Evolutionary conservation across 371 early-diverging fungal genomes (phyloP).

Genomic region (Rhizopus sp.): DNA sequence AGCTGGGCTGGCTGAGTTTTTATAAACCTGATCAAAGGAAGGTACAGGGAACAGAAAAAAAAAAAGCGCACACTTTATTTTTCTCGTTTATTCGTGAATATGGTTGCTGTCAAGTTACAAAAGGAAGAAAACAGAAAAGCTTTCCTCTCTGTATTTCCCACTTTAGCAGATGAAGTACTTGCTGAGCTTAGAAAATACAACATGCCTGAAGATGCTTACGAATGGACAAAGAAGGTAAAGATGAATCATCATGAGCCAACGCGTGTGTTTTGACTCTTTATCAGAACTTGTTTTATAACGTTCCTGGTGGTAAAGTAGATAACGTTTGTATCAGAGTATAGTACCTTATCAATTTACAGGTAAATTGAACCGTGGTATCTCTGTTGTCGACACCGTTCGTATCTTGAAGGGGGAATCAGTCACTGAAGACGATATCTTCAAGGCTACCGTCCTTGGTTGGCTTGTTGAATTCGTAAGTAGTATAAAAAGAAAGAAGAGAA

Average conservation of each 20-base stretch:
- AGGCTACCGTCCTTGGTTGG: slow-evolving; percentile 94
- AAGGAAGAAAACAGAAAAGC: slow-evolving; percentile 61
- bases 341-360: slow-evolving; percentile 45
- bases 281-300: slow-evolving; percentile 76
- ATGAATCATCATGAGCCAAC: background rate
- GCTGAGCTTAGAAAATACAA: slow-evolving; percentile 64
- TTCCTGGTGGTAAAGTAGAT: slow-evolving; percentile 70
- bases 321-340: background rate
- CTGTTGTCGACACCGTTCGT: slow-evolving; percentile 87
- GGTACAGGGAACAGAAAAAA: too few relatives aligned
- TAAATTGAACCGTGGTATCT: slow-evolving; percentile 96
- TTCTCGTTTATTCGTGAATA: slow-evolving; percentile 11
- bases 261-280: background rate
- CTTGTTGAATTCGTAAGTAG: slow-evolving; percentile 85
- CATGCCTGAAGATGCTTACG: slow-evolving; percentile 74
- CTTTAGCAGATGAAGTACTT: slow-evolving; percentile 63
- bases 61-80: background rate
- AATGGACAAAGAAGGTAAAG: slow-evolving; percentile 64
- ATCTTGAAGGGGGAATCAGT: slow-evolving; percentile 74
- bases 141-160: slow-evolving; percentile 61
- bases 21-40: too few relatives aligned
- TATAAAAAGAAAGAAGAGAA: background rate
- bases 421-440: slow-evolving; percentile 80
- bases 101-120: slow-evolving; percentile 50
- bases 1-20: too few relatives aligned